Evolutionary conservation across 1,284 basidiomycete species (phyloP), one percentile per base, ranked within the genome.

Genomic region (Naganishia albida): DNA sequence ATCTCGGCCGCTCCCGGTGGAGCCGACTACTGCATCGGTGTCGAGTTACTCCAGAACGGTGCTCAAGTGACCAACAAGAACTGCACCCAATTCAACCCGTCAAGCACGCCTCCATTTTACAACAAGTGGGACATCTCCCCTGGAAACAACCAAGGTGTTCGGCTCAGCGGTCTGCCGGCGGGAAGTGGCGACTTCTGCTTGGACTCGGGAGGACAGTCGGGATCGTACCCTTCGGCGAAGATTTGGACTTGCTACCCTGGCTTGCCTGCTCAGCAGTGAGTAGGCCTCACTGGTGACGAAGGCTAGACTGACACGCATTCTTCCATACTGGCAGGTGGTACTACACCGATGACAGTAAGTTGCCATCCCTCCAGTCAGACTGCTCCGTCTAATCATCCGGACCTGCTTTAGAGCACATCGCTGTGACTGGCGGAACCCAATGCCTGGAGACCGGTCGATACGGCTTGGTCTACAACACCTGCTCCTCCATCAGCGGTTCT

Each of bases 221-320:
- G 64, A 16, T 28, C 34, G 12, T 23, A 48, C 12, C 20, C 20
- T 20, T 25, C 38, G 25, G 50, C 51, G 8, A 68, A 68, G 54
- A 63, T 68, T 26, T 68, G 64, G 62, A 42, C 43, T 4, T 68
- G 67, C 49, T 66, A 64, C 39, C 46, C 57, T 16, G 60, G 55
- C 30, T 30, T 64, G 4, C 44, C 60, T 46, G 25, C 53, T 43
- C 62, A 63, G 25, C 54, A 56, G 54, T 56, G 18, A 28, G 54
- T 20, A 18, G 4, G 15, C 7, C 25, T 7, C 26, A 18, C 25
- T 20, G 1, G 46, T 25, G 6, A 23, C 23, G 20, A 1, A 23
- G n/a, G 10, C 20, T 26, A 7, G 15, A 20, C 46, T 48, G 46
- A 48, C 12, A 4, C 12, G 20, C 12, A n/a, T 25, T 44, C 23